Evolutionary conservation across 2,329 filamentous ascomycete species (phyloP).

Genomic region (Fusarium sp.): DNA sequence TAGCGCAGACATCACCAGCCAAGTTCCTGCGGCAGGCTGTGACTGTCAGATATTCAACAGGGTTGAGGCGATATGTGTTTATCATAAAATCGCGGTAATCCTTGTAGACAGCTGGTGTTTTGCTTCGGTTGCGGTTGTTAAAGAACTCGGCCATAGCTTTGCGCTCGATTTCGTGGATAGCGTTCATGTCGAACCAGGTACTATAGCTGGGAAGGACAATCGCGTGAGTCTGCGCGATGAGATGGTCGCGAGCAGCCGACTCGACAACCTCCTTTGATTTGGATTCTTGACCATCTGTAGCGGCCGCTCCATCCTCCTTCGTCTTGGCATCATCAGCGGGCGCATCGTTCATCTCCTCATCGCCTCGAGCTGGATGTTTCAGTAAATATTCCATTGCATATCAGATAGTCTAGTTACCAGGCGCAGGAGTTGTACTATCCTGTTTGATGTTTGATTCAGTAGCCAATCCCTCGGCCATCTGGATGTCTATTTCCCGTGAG

Average conservation of each 20-base stretch:
- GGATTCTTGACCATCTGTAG: slow-evolving; percentile 64
- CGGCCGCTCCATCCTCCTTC: slow-evolving; percentile 60
- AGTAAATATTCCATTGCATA: slow-evolving; percentile 65
- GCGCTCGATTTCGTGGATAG: slow-evolving; percentile 88
- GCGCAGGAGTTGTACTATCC: slow-evolving; percentile 69
- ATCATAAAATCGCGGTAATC: slow-evolving; percentile 99
- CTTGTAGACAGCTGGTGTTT: slow-evolving; percentile 96
- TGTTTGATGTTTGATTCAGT: slow-evolving; percentile 67
- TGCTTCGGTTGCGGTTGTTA: slow-evolving; percentile 97
- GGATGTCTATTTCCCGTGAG: slow-evolving; percentile 64
- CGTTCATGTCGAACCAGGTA: slow-evolving; percentile 99
- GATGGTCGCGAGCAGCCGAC: slow-evolving; percentile 87
- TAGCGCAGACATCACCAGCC: slow-evolving; percentile 97
- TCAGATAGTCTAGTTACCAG: slow-evolving; percentile 68
- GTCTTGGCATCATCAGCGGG: slow-evolving; percentile 64
- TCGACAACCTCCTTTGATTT: slow-evolving; percentile 86
- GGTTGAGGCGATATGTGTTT: slow-evolving; percentile 97
- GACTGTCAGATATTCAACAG: slow-evolving; percentile 94
- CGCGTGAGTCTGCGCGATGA: slow-evolving; percentile 92
- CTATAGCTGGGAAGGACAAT: slow-evolving; percentile 98
- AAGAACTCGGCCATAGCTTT: slow-evolving; percentile 98
- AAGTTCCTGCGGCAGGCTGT: slow-evolving; percentile 95
- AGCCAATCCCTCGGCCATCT: slow-evolving; percentile 67
- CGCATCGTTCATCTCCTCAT: slow-evolving; percentile 84
- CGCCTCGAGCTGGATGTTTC: slow-evolving; percentile 72